These are phyloP conservation scores for Candida manassasensis DNA, from an alignment of 805 yeast species.

Conservation along the genomic window DNA sequence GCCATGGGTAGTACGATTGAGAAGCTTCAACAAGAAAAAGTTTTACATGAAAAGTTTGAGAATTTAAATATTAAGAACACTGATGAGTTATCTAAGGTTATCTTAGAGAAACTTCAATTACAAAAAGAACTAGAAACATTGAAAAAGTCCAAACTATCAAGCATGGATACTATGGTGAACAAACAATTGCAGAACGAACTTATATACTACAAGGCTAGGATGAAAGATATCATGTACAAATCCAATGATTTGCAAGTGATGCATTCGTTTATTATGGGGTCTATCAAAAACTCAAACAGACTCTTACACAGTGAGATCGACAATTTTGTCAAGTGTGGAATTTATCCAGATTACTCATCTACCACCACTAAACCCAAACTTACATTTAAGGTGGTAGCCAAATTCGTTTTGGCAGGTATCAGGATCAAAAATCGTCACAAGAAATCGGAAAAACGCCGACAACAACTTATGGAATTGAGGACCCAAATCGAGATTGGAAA, in stretches of 20 bases:
- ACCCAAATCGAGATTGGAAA: constrained; percentile 28
- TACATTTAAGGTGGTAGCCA: constrained; percentile 31
- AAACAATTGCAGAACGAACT: constrained; percentile 33
- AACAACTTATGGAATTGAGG: constrained; percentile 23
- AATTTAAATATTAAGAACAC: not conserved
- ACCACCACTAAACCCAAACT: constrained; percentile 14
- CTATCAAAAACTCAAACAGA: constrained; percentile 25
- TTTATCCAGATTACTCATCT: constrained; percentile 27
- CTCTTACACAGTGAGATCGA: constrained; percentile 23
- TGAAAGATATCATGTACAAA: constrained; percentile 38
- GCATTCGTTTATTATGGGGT: constrained; percentile 27
- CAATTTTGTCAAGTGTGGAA: constrained; percentile 26
- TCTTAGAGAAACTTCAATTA: constrained; percentile 21
- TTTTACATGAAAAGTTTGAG: not conserved
- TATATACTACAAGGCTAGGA: constrained; percentile 43
- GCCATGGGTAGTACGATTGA: constrained; percentile 1
- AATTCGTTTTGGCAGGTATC: constrained; percentile 33
- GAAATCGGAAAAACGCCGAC: constrained; percentile 22
- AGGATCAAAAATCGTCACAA: constrained; percentile 27
- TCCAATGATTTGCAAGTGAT: constrained; percentile 31
- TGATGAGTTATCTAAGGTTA: constrained; percentile 1
- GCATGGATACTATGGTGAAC: constrained; percentile 26
- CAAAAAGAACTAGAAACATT: constrained; percentile 21
- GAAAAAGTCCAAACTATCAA: constrained; percentile 27
- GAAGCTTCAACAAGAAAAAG: constrained; percentile 2